These are phyloP conservation scores for Paramyrothecium roridum DNA, from an alignment of 2,329 filamentous ascomycete genomes.

Conservation along the genomic window DNA sequence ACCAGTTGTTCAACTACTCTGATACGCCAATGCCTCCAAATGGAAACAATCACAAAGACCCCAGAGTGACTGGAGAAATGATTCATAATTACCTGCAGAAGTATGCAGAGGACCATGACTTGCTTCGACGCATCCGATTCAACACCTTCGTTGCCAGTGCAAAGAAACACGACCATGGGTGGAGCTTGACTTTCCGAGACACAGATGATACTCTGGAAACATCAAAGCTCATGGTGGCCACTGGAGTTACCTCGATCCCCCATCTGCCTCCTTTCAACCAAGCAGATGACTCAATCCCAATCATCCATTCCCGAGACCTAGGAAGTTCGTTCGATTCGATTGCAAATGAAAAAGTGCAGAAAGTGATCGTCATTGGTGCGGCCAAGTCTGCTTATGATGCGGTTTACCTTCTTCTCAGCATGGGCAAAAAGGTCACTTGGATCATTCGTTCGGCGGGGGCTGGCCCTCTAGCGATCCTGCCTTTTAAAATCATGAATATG, in stretches of 20 bases:
- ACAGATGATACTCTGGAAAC: neutral
- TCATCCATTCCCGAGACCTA: neutral
- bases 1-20: neutral
- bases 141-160: slow-evolving; percentile 1
- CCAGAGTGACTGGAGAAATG: slow-evolving; percentile 3
- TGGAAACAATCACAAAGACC: neutral
- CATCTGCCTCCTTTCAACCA: neutral
- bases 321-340: neutral
- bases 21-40: neutral
- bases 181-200: neutral
- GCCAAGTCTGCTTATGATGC: slow-evolving; percentile 4
- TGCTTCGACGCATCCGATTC: slow-evolving; percentile 1
- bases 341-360: neutral
- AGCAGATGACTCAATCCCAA: neutral
- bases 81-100: neutral
- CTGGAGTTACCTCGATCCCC: neutral
- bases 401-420: neutral
- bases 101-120: slow-evolving; percentile 1
- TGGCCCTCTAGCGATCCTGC: slow-evolving; percentile 1
- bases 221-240: slow-evolving; percentile 1
- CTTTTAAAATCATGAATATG: neutral
- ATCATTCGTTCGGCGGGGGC: neutral
- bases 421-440: slow-evolving; percentile 2
- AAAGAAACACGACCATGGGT: neutral
- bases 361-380: neutral